Base-by-base conservation (phyloP, 345 rosid species). In the Brassica cretica region DNA sequence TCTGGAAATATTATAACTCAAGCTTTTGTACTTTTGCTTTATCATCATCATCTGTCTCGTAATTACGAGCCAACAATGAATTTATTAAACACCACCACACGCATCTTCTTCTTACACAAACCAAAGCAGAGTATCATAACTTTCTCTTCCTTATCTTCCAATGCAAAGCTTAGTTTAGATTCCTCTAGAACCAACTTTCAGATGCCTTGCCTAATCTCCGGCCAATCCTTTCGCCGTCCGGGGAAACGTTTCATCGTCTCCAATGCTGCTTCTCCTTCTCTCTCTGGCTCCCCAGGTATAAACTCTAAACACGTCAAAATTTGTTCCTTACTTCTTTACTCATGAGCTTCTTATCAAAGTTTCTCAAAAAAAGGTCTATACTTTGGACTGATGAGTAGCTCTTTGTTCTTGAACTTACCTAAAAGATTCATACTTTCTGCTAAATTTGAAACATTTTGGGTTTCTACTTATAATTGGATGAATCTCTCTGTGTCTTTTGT, bases 191-290 rank as follows among this genome's bases (percentile, higher is more conserved):
- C 72, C 44, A 75, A 69, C 12, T 21, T 64, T 80, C 76, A 29
- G 72, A 75, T 80, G 76, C 58, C 41, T 75, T 44, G 8, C 46
- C 64, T 10, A 30, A 58, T 41, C 73, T 44, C 76, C 68, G 64
- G 68, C 68, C 70, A 70, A 10, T 1, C 37, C 2, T 70, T 66
- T 70, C 76, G 68, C 69, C 83, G 81, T 67, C 71, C 35, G 35
- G 39, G 14, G 5, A 25, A 55, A 7, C 78, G 66, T 55, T 44
- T 69, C 67, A 44, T 68, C 51, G 68, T 81, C 71, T 74, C 78
- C 64, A 81, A 41, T 62, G 81, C 80, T 75, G 82, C 82, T 75
- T 29, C 78, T 64, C 64, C 84, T 51, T 73, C 79, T 56, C 75
- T 82, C 76, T 70, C 82, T 30, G 82, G 73, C 69, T 74, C 60